Conservation (phyloP, 169 alveolate genomes). For the Plasmodium adleri region DNA sequence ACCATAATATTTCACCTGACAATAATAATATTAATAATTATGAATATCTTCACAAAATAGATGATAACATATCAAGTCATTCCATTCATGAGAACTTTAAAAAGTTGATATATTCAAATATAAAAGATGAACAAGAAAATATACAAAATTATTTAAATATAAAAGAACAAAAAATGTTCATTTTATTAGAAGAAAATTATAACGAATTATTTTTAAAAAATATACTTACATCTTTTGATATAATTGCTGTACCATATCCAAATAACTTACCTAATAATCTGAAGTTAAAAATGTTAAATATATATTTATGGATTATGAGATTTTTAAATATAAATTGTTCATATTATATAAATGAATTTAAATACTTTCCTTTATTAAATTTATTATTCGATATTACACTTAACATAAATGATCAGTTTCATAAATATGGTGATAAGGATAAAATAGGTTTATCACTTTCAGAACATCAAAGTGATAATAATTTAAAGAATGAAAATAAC, state of each 20-base stretch:
- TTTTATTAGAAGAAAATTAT: neutral
- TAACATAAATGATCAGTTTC: slow-evolving; percentile 22
- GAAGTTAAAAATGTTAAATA: slow-evolving; percentile 13
- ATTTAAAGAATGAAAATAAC: neutral
- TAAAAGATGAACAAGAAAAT: slow-evolving; percentile 21
- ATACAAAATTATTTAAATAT: slow-evolving; percentile 12
- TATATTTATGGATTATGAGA: slow-evolving; percentile 46
- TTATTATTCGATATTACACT: slow-evolving; percentile 25
- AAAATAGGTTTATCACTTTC: neutral
- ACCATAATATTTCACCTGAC: neutral
- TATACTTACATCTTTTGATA: slow-evolving; percentile 18
- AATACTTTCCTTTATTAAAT: slow-evolving; percentile 14
- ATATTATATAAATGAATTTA: slow-evolving; percentile 31
- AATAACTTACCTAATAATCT: slow-evolving; percentile 22
- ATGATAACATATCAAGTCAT: neutral
- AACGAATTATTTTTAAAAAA: slow-evolving; percentile 24
- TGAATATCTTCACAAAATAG: neutral
- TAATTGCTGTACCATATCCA: slow-evolving; percentile 11
- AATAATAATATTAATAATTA: slow-evolving; percentile 2
- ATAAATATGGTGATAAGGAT: neutral
- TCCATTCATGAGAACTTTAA: neutral
- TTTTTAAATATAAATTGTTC: slow-evolving; percentile 13
- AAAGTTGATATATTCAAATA: slow-evolving; percentile 8
- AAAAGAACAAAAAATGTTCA: neutral
- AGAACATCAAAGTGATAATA: neutral